phyloP scores from a whole-genome alignment of 768 basidiomycete species.

The Rhodosporidiobolus sp. region DNA sequence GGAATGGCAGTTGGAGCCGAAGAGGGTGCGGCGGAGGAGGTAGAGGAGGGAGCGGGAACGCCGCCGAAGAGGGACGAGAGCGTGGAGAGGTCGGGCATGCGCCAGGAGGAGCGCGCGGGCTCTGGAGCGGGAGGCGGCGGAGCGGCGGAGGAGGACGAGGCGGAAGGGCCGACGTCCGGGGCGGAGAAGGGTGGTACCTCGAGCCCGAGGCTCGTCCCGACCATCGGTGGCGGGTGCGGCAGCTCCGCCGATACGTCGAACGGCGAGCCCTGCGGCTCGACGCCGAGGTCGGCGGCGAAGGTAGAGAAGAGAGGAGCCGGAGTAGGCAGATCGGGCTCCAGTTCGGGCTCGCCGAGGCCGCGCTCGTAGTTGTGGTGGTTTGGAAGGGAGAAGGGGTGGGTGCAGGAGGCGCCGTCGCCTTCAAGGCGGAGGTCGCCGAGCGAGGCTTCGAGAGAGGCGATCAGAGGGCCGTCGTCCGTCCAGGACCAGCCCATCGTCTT shows the following conservation, averaged over 20 bases:
- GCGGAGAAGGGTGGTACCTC: neutral
- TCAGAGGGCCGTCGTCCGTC: constrained; percentile 14
- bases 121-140: neutral
- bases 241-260: neutral
- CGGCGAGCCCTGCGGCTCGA: neutral
- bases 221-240: neutral
- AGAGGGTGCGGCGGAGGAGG: neutral
- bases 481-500: constrained; percentile 38
- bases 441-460: constrained; percentile 6
- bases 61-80: constrained; percentile 11
- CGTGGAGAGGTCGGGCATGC: constrained; percentile 4
- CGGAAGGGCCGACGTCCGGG: neutral
- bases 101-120: neutral
- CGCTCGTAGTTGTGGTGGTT: too few species aligned
- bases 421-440: constrained; percentile 6
- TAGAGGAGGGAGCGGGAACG: neutral
- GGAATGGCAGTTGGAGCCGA: neutral
- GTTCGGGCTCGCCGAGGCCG: too few species aligned
- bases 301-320: neutral
- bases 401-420: neutral
- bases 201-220: neutral
- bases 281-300: neutral
- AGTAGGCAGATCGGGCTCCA: neutral
- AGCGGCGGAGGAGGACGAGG: neutral
- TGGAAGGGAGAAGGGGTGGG: too few species aligned